Evolutionary conservation across 805 yeast genomes (phyloP).

Genomic region (Metschnikowia gruessii): DNA sequence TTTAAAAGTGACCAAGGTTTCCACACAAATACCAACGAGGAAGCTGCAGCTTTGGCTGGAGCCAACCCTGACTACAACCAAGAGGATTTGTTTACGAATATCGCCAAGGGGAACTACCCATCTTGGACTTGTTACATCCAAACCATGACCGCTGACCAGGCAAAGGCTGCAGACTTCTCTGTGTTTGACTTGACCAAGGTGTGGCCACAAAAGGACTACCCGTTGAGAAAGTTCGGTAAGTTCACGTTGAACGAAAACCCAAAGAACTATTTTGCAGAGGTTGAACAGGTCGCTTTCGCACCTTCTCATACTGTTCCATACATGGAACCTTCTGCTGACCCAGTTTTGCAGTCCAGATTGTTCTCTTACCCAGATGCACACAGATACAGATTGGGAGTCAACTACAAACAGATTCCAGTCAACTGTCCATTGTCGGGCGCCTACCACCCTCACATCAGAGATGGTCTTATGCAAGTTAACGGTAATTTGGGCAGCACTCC

Average conservation of each 20-base stretch:
- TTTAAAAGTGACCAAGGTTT: conserved; percentile 63
- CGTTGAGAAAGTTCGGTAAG: conserved; percentile 82
- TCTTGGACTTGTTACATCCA: conserved; percentile 85
- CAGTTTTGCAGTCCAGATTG: conserved; percentile 77
- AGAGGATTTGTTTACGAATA: conserved; percentile 73
- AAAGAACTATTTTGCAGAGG: conserved; percentile 80
- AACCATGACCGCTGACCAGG: conserved; percentile 81
- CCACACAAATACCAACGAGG: conserved; percentile 54
- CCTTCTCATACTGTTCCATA: conserved; percentile 86
- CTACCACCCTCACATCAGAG: conserved; percentile 70
- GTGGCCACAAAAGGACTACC: conserved; percentile 87
- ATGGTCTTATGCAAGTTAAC: conserved; percentile 65
- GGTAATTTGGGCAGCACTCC: conserved; percentile 75
- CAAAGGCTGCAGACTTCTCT: conserved; percentile 70
- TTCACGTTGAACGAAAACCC: conserved; percentile 80
- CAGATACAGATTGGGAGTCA: conserved; percentile 74
- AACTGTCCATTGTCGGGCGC: conserved; percentile 67
- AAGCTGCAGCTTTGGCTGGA: conserved; percentile 66
- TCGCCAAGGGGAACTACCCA: conserved; percentile 75
- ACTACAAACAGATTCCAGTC: conserved; percentile 84
- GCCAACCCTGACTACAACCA: conserved; percentile 81
- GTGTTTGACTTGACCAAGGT: conserved; percentile 89
- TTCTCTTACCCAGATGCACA: conserved; percentile 85
- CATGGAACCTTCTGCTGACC: conserved; percentile 79
- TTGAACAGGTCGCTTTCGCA: conserved; percentile 82